Evolutionary conservation across 2,329 filamentous ascomycete genomes (phyloP).

Genomic region (Monosporascus sp.): DNA sequence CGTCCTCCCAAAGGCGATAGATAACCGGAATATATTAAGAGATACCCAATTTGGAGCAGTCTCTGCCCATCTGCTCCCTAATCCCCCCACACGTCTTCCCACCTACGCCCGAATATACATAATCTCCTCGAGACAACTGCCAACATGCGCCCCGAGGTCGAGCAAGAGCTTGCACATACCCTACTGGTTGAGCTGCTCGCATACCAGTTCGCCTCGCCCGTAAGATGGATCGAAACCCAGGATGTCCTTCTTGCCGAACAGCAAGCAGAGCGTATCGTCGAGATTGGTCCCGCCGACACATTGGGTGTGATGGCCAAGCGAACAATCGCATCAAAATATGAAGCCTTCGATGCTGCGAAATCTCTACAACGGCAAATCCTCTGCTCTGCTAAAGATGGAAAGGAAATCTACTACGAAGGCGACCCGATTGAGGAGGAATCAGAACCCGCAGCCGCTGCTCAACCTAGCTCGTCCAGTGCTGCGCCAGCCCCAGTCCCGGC

Average conservation of each 20-base stretch:
- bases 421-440: conserved; percentile 91
- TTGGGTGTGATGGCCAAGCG: conserved; percentile 96
- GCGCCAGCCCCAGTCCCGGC: conserved; percentile 43
- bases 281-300: conserved; percentile 94
- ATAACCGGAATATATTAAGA: not conserved
- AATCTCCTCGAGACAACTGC: conserved; percentile 15
- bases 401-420: conserved; percentile 99
- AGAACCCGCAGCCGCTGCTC: conserved; percentile 50
- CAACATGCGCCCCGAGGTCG: conserved; percentile 94
- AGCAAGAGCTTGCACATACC: conserved; percentile 98
- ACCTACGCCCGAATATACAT: conserved; percentile 5
- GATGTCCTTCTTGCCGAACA: conserved; percentile 98
- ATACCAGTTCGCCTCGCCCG: conserved; percentile 97
- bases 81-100: conserved; percentile 1
- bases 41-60: not conserved
- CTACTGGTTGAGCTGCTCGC: conserved; percentile 97
- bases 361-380: conserved; percentile 96
- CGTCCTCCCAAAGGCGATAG: not conserved
- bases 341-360: conserved; percentile 95
- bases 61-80: not conserved
- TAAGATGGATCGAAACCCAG: conserved; percentile 99
- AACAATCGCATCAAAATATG: conserved; percentile 93
- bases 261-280: conserved; percentile 92
- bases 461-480: conserved; percentile 32
- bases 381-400: conserved; percentile 98